phyloP scores from a whole-genome alignment of 805 yeast species.

The Brettanomyces nanus region DNA sequence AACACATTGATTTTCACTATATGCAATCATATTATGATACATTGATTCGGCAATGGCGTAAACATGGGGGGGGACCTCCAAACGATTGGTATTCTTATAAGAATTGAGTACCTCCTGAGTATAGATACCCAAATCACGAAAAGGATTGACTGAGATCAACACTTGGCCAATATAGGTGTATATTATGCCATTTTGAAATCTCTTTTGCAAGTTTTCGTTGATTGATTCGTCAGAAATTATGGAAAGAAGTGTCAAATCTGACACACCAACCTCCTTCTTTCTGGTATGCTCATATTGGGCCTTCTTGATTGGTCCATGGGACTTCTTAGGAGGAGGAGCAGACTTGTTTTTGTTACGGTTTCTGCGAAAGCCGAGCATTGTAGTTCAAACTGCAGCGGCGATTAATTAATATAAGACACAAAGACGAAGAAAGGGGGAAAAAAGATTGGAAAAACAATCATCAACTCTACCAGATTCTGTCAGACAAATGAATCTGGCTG shows the following conservation, averaged over 20 bases:
- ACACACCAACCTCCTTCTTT: constrained; percentile 97
- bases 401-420: too few species aligned
- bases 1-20: constrained; percentile 92
- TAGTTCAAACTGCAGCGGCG: too few species aligned
- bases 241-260: constrained; percentile 83
- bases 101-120: constrained; percentile 67
- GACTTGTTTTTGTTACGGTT: constrained; percentile 48
- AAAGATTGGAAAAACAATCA: too few species aligned
- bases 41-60: constrained; percentile 95
- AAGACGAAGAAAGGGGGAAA: too few species aligned
- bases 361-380: constrained; percentile 72
- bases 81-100: constrained; percentile 85
- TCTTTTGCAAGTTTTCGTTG: constrained; percentile 80
- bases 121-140: constrained; percentile 92
- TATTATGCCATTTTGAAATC: constrained; percentile 84
- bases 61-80: constrained; percentile 97
- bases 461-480: too few species aligned
- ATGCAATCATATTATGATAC: constrained; percentile 92
- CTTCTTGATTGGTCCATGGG: constrained; percentile 51
- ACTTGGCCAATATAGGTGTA: constrained; percentile 94
- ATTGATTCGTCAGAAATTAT: constrained; percentile 88
- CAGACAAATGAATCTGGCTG: too few species aligned
- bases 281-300: constrained; percentile 84
- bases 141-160: constrained; percentile 92
- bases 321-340: constrained; percentile 21